Evolutionary conservation across 306 rosid species (phyloP), one percentile per base, ranked within the genome.

Genomic region (Geum urbanum): DNA sequence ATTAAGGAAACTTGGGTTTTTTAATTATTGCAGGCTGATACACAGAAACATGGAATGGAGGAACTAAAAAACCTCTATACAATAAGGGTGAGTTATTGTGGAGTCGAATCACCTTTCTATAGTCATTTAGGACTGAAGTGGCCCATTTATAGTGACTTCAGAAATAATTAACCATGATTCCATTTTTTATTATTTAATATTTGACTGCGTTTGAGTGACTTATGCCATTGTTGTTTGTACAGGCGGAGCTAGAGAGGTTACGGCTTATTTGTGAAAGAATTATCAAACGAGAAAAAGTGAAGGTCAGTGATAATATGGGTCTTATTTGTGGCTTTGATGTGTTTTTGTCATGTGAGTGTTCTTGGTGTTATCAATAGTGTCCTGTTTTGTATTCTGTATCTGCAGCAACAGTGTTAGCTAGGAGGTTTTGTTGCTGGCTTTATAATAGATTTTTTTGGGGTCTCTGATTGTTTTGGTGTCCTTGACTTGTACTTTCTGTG

Each of bases 201-300:
- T 65, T 24, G 70, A 61, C 62, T 58, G 48, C 68, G 43, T 52
- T 60, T 68, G 74, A 61, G 39, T 71, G 37, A 39, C 15, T 14
- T 59, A 66, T 46, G 60, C 68, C 1, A 54, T 47, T 85, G 68
- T 67, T 72, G 45, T 77, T 80, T 52, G 63, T 80, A 72, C 86
- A 95, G 99, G 99, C 91, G 74, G 97, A 95, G 69, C 79, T 95
- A 64, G 99, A 95, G 87, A 91, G 90, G 80, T 74, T 95, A 63
- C 97, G 99, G 19, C 91, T 95, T 73, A 94, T 95, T 35, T 95
- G 99, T 22, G 99, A 95, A 72, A 88, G 99, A 80, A 89, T 95
- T 72, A 86, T 91, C 79, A 95, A 83, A 81, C 92, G 99, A 56
- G 99, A 95, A 73, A 95, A 95, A 77, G 74, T 89, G 66, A 95